Evolutionary conservation across 257 asterid genomes (phyloP).

Genomic region (Salvia hispanica): DNA sequence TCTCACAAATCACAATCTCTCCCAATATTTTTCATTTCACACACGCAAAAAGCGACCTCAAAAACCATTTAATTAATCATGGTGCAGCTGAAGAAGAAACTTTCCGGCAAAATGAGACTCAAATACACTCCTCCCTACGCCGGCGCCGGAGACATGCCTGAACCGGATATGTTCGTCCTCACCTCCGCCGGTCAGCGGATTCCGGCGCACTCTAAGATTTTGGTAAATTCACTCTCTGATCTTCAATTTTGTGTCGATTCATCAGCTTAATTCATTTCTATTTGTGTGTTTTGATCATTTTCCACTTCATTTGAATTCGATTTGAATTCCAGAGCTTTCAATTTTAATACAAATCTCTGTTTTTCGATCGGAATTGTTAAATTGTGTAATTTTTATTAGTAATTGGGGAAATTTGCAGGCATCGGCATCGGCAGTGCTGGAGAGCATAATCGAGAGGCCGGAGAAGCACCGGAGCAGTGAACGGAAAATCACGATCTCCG

Average conservation of each 20-base stretch:
- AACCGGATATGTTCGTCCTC: conserved; percentile 53
- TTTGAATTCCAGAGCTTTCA: not conserved
- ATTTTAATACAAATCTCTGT: not conserved
- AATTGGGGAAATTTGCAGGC: not conserved
- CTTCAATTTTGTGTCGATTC: not conserved
- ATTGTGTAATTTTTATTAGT: not conserved
- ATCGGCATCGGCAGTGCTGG: no score
- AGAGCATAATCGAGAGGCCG: conserved; percentile 58
- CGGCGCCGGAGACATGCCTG: conserved; percentile 49
- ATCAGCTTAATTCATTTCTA: not conserved
- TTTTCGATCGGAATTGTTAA: not conserved
- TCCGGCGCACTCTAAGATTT: conserved; percentile 66
- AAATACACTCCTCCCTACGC: conserved; percentile 29
- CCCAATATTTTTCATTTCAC: not conserved
- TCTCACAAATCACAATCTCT: not conserved
- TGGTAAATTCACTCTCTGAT: conserved; percentile 44
- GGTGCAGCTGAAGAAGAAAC: conserved; percentile 48
- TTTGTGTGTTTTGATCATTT: not conserved
- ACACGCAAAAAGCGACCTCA: not conserved
- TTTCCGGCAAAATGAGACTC: conserved; percentile 38
- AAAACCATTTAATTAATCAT: conserved; percentile 14
- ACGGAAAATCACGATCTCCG: conserved; percentile 60
- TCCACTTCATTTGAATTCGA: not conserved
- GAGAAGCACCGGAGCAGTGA: conserved; percentile 54
- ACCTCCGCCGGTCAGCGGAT: conserved; percentile 66